Conservation (phyloP, 139 green algal species). For the Monoraphidium neglectum region DNA sequence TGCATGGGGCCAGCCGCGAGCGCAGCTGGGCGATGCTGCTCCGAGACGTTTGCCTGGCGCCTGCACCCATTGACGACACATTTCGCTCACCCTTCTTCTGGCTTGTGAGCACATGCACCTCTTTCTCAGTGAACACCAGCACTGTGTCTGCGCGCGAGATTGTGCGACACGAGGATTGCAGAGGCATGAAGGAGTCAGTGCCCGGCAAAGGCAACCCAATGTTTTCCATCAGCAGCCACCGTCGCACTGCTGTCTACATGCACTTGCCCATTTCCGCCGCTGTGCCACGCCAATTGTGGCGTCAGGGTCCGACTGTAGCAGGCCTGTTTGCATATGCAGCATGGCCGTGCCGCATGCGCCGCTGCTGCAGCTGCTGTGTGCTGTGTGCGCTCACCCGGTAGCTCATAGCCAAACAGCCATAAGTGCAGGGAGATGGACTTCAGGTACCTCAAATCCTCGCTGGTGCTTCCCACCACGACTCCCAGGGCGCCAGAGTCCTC, state of each 20-base stretch:
- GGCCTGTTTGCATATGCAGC: neutral
- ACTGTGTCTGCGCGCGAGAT: slow-evolving; percentile 89
- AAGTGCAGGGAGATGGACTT: slow-evolving; percentile 91
- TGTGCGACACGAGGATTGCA: no score
- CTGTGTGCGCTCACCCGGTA: slow-evolving; percentile 71
- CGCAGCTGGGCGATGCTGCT: no score
- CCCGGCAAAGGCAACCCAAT: neutral
- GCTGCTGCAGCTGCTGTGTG: no score
- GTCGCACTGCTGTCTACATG: neutral
- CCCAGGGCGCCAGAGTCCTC: slow-evolving; percentile 32
- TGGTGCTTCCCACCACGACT: slow-evolving; percentile 46
- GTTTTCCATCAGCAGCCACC: neutral
- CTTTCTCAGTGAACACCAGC: slow-evolving; percentile 76
- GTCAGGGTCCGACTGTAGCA: neutral
- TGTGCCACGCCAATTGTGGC: neutral
- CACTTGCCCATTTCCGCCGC: neutral
- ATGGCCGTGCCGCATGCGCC: neutral
- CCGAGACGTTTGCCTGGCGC: no score
- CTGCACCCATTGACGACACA: neutral
- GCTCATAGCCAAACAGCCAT: slow-evolving; percentile 95
- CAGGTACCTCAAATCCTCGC: slow-evolving; percentile 86
- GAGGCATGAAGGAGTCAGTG: no score
- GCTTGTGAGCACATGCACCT: slow-evolving; percentile 82
- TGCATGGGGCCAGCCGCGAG: no score
- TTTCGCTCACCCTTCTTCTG: slow-evolving; percentile 81